These are phyloP conservation scores for Backusella liffmaniae DNA, from an alignment of 192 early-diverging fungal genomes.

Conservation along the genomic window DNA sequence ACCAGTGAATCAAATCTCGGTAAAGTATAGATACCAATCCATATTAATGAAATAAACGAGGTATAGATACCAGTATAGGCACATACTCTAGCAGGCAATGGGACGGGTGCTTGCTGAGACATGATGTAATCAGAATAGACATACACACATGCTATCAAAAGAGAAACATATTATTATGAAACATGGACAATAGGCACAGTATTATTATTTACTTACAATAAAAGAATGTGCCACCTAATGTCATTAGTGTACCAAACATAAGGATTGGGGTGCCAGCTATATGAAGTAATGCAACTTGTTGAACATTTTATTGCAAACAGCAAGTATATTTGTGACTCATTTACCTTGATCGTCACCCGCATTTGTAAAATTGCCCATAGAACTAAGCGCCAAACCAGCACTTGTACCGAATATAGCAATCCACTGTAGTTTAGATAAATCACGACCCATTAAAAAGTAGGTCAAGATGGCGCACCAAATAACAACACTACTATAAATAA, in stretches of 20 bases:
- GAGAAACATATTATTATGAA: neutral
- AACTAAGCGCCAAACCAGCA: constrained; percentile 51
- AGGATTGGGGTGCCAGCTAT: constrained; percentile 11
- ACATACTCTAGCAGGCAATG: constrained; percentile 52
- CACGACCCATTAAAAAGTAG: constrained; percentile 50
- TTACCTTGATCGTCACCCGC: constrained; percentile 1
- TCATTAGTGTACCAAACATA: constrained; percentile 53
- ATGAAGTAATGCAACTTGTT: neutral
- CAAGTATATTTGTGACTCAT: neutral
- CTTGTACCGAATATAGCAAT: constrained; percentile 53
- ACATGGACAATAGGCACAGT: neutral
- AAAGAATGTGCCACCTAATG: constrained; percentile 51
- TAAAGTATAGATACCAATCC: constrained; percentile 49
- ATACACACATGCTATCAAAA: constrained; percentile 50
- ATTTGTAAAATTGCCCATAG: constrained; percentile 36
- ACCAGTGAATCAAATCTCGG: constrained; percentile 48
- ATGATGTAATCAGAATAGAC: constrained; percentile 54
- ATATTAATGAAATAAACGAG: constrained; percentile 41
- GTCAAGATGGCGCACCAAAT: constrained; percentile 64
- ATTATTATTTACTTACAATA: constrained; percentile 33
- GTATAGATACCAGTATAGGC: constrained; percentile 48
- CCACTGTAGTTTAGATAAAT: constrained; percentile 49
- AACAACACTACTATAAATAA: constrained; percentile 60
- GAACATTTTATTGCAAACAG: neutral
- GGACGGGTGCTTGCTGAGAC: constrained; percentile 38